Percentiles rank a stretch among this genome's conserved stretches.
These are phyloP conservation scores for Kingdonia uniflora DNA, from an alignment of 164 flowering plant genomes.

Conservation along the genomic window DNA sequence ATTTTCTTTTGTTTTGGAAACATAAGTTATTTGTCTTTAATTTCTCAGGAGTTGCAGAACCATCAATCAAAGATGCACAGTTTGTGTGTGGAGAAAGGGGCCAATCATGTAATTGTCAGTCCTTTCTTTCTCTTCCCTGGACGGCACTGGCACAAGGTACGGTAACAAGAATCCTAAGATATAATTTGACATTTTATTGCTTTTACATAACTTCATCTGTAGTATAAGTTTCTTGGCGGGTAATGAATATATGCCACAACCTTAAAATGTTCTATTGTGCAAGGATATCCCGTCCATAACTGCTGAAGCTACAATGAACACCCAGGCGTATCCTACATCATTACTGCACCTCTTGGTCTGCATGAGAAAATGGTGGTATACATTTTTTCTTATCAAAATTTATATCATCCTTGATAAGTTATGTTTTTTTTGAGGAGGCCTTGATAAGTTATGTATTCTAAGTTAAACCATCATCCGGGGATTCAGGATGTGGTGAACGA, in stretches of 20 bases:
- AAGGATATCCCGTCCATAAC: conserved; percentile 90
- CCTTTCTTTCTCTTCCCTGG: conserved; percentile 96
- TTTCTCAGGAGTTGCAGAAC: conserved; percentile 75
- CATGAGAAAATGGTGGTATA: conserved; percentile 75
- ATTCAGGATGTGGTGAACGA: conserved; percentile 84
- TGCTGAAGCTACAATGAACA: conserved; percentile 89
- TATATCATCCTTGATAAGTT: background rate
- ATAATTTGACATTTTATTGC: too few species aligned
- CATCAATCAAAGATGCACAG: conserved; percentile 69
- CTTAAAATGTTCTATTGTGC: too few species aligned
- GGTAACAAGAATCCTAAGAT: background rate
- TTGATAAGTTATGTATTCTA: too few species aligned
- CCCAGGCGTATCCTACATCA: conserved; percentile 54
- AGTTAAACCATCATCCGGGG: conserved; percentile 1
- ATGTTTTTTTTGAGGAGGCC: too few species aligned
- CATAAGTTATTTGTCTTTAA: background rate
- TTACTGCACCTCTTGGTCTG: conserved; percentile 89
- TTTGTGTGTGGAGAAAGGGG: conserved; percentile 73
- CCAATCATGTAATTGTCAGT: conserved; percentile 64
- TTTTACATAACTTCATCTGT: conserved; percentile 1
- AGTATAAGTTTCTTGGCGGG: too few species aligned
- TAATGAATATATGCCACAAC: too few species aligned
- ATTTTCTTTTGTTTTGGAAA: background rate
- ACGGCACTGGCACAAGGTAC: conserved; percentile 89
- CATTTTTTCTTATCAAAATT: background rate